Percentiles rank a stretch among this genome's conserved stretches.
Conservation (phyloP, 345 rosid genomes). For the Dipteronia sinensis region DNA sequence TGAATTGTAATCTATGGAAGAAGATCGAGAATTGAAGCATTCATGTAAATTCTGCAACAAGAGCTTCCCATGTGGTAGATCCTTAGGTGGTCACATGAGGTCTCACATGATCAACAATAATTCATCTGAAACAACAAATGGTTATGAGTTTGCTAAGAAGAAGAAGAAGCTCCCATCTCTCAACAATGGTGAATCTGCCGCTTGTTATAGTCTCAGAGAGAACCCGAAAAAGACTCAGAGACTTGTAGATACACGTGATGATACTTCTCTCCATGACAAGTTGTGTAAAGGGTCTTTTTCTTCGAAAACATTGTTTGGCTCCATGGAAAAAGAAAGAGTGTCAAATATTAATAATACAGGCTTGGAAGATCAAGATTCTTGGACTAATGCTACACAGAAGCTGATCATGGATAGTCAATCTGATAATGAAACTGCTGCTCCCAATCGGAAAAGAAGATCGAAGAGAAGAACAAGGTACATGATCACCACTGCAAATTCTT, state of each 20-base stretch:
- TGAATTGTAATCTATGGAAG: conserved; percentile 29
- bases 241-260: conserved; percentile 27
- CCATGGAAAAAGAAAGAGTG: conserved; percentile 39
- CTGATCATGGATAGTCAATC: conserved; percentile 43
- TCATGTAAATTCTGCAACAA: conserved; percentile 67
- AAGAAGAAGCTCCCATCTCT: conserved; percentile 38
- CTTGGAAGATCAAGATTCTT: conserved; percentile 46
- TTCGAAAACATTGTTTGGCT: conserved; percentile 50
- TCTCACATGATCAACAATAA: conserved; percentile 52
- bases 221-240: conserved; percentile 59
- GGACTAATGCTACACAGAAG: conserved; percentile 31
- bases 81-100: conserved; percentile 80
- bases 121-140: conserved; percentile 7
- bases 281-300: conserved; percentile 45
- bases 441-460: conserved; percentile 43
- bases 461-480: conserved; percentile 44
- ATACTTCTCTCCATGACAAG: conserved; percentile 30
- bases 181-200: conserved; percentile 9
- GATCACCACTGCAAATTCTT: conserved; percentile 37
- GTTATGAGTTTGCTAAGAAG: conserved; percentile 37
- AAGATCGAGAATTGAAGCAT: conserved; percentile 40
- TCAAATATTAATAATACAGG: conserved; percentile 17
- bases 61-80: conserved; percentile 64
- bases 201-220: conserved; percentile 48
- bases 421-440: conserved; percentile 43